Conservation (phyloP, 441 rosid species). For the Melastoma candidum region DNA sequence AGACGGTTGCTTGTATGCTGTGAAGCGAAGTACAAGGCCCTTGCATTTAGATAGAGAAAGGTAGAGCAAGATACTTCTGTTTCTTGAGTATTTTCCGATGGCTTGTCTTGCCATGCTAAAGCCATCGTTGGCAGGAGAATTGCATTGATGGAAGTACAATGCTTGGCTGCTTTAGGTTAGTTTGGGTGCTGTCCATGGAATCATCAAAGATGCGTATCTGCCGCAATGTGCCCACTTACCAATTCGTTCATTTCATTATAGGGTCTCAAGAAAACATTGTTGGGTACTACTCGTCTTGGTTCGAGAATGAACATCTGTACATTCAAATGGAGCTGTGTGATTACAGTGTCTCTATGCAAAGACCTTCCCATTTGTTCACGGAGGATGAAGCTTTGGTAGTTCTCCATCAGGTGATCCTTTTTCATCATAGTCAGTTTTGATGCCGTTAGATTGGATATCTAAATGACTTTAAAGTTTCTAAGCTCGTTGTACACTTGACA, state of each 20-base stretch:
- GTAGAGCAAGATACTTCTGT: slow-evolving; percentile 18
- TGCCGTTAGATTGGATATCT: too few relatives aligned
- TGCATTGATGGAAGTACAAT: slow-evolving; percentile 98
- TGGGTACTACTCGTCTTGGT: slow-evolving; percentile 88
- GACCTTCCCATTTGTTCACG: slow-evolving; percentile 26
- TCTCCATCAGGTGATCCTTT: slow-evolving; percentile 54
- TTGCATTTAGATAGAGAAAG: slow-evolving; percentile 67
- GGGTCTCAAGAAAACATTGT: slow-evolving; percentile 75
- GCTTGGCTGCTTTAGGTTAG: slow-evolving; percentile 84
- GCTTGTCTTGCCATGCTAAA: too few relatives aligned
- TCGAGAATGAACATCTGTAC: slow-evolving; percentile 83
- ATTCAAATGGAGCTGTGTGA: slow-evolving; percentile 95
- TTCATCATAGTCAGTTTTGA: not conserved
- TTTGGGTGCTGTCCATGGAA: slow-evolving; percentile 3
- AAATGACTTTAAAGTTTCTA: too few relatives aligned
- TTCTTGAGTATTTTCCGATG: too few relatives aligned
- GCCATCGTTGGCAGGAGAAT: slow-evolving; percentile 43
- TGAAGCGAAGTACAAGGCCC: slow-evolving; percentile 58
- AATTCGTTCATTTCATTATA: slow-evolving; percentile 15
- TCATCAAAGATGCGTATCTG: not conserved
- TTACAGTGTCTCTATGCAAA: slow-evolving; percentile 55
- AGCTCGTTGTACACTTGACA: too few relatives aligned
- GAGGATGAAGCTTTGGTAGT: slow-evolving; percentile 52
- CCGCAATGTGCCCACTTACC: not conserved
- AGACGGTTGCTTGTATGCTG: slow-evolving; percentile 94